Base-by-base conservation (phyloP, 306 rosid genomes). In the Lathyrus aphaca region DNA sequence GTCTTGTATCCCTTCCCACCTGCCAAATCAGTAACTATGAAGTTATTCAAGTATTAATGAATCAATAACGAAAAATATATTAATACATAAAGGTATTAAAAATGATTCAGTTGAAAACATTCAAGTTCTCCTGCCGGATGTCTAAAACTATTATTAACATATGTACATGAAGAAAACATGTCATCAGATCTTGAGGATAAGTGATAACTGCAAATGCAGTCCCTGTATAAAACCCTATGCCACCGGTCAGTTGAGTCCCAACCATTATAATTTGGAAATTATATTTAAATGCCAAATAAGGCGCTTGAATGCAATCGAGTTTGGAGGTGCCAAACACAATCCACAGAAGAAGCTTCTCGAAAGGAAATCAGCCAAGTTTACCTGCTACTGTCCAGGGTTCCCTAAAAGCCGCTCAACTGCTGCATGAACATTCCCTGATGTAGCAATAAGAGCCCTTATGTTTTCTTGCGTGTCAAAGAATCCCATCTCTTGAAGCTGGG, bases 401-500 rank as follows among this genome's bases (percentile, higher is more conserved):
- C 97, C 96, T 84, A 91, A 81, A 60, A 88, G 89, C 44, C 88
- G 89, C 80, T 88, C 97, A 10, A 91, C 88, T 8, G 97, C 97
- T 4, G 97, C 97, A 51, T 88, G 89, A 55, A 91, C 85, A 73
- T 91, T 88, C 69, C 97, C 97, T 17, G 92, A 80, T 1, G 97
- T 88, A 58, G 97, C 95, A 19, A 85, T 72, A 74, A 91, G 86
- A 10, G 97, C 97, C 82, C 81, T 82, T 66, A 91, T 86, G 76
- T 91, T 91, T 82, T 91, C 97, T 81, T 91, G 97, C 1, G 87
- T 84, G 70, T 91, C 96, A 45, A 91, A 86, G 84, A 91, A 91
- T 25, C 97, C 97, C 97, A 91, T 91, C 78, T 91, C 97, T 80
- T 86, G 97, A 79, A 91, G 97, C 81, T 91, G 97, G 4, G 91